phyloP scores from a whole-genome alignment of 2,329 filamentous ascomycete genomes.

The Trichoderma afroharzianum region DNA sequence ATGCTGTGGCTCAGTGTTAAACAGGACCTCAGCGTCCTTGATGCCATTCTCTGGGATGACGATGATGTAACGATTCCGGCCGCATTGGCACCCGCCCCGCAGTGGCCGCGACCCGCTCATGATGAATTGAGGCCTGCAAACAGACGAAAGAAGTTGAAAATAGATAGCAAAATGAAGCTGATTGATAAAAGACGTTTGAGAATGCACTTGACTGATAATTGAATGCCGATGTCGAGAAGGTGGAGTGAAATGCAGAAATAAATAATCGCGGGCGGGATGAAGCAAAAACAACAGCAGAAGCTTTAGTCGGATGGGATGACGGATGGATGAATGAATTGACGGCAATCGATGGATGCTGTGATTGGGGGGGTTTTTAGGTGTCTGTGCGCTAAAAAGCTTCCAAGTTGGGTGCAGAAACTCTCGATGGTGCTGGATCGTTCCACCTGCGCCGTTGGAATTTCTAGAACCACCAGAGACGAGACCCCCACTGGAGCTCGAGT shows the following conservation, averaged over 20 bases:
- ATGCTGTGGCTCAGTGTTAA: conserved; percentile 66
- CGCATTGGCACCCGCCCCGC: conserved; percentile 77
- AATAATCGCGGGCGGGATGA: background rate
- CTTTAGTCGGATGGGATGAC: background rate
- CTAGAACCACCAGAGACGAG: background rate
- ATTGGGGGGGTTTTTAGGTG: background rate
- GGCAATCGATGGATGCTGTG: background rate
- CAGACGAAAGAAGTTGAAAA: background rate
- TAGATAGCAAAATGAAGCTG: background rate
- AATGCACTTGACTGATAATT: too few relatives aligned
- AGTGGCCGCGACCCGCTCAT: conserved; percentile 55
- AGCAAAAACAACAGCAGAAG: background rate
- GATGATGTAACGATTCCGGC: conserved; percentile 78
- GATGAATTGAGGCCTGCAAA: conserved; percentile 17
- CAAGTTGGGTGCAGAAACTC: background rate
- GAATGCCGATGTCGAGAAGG: background rate
- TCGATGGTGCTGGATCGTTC: conserved; percentile 9
- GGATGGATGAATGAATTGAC: background rate
- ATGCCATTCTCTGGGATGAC: conserved; percentile 58
- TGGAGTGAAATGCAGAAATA: background rate
- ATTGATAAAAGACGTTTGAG: background rate
- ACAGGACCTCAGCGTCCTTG: conserved; percentile 64
- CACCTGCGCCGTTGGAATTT: background rate
- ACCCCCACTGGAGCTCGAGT: background rate
- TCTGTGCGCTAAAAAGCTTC: background rate